phyloP scores from a whole-genome alignment of 768 basidiomycete genomes.

The Rossbeevera mucosa region DNA sequence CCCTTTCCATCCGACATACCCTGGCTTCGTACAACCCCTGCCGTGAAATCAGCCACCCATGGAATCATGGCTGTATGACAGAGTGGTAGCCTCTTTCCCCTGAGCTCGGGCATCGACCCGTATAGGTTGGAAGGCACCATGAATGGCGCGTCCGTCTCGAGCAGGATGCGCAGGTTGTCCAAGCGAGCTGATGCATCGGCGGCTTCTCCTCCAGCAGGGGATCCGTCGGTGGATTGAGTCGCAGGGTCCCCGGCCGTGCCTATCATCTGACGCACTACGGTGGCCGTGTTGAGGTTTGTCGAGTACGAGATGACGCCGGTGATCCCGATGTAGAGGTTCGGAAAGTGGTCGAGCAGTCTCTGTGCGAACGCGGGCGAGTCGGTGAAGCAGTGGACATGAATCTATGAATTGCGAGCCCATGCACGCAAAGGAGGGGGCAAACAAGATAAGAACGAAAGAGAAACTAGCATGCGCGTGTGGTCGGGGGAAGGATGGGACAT shows the following conservation, averaged over 20 bases:
- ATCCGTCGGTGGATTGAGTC: no score
- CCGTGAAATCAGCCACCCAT: conserved; percentile 77
- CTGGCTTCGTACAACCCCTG: conserved; percentile 37
- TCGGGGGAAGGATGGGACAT: not conserved
- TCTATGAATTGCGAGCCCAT: conserved; percentile 33
- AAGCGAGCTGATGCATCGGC: not conserved
- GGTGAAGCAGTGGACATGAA: conserved; percentile 88
- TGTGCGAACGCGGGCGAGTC: conserved; percentile 72
- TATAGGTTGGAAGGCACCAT: conserved; percentile 82
- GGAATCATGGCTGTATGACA: conserved; percentile 81
- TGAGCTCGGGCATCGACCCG: conserved; percentile 43
- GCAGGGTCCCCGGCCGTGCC: no score
- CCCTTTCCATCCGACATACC: not conserved
- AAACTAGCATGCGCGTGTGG: not conserved
- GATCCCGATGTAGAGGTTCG: conserved; percentile 79
- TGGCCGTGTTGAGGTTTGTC: conserved; percentile 66
- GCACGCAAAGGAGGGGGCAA: not conserved
- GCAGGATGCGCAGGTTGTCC: conserved; percentile 45
- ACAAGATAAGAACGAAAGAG: not conserved
- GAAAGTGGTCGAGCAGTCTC: conserved; percentile 69
- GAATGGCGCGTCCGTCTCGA: conserved; percentile 86
- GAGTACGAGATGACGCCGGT: conserved; percentile 84
- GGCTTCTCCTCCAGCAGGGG: not conserved
- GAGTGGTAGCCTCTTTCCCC: conserved; percentile 57
- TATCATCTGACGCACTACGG: conserved; percentile 56